Percentiles rank a stretch among this genome's conserved stretches.
Conservation (phyloP, 2,329 filamentous ascomycete species). For the Fusarium tuaranense region DNA sequence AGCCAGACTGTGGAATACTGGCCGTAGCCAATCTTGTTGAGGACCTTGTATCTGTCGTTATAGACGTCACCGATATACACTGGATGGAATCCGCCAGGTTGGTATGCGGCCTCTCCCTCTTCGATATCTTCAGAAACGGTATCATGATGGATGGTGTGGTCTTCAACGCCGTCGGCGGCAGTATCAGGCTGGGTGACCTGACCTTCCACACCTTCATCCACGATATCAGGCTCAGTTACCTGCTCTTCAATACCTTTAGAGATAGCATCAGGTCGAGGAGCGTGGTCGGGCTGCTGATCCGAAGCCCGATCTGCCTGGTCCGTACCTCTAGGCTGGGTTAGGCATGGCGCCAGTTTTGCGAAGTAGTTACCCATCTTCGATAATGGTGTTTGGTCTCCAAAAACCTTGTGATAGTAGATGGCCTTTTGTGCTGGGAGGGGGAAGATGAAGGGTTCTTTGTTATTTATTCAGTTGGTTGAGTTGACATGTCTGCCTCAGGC, state of each 20-base stretch:
- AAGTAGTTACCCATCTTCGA: background rate
- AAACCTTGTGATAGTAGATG: background rate
- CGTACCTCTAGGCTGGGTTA: too few relatives aligned
- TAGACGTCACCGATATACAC: constrained; percentile 31
- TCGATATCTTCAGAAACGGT: background rate
- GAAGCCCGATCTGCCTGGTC: background rate
- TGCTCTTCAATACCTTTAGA: background rate
- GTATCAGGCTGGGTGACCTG: background rate
- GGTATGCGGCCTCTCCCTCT: constrained; percentile 18
- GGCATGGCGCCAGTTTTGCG: background rate
- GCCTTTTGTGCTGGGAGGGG: background rate
- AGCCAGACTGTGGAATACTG: constrained; percentile 36
- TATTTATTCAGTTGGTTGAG: background rate
- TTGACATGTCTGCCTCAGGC: background rate
- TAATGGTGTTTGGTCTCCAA: rapidly evolving
- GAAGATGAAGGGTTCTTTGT: background rate
- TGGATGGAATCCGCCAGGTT: constrained; percentile 24
- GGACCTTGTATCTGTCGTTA: constrained; percentile 15
- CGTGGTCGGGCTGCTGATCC: background rate
- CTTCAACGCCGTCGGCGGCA: background rate
- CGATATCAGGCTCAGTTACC: background rate
- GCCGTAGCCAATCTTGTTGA: constrained; percentile 37
- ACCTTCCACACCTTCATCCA: constrained; percentile 2
- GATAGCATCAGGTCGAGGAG: background rate
- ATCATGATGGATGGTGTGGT: background rate